phyloP scores from a whole-genome alignment of 169 alveolate species.

The Cryptosporidium sp. region DNA sequence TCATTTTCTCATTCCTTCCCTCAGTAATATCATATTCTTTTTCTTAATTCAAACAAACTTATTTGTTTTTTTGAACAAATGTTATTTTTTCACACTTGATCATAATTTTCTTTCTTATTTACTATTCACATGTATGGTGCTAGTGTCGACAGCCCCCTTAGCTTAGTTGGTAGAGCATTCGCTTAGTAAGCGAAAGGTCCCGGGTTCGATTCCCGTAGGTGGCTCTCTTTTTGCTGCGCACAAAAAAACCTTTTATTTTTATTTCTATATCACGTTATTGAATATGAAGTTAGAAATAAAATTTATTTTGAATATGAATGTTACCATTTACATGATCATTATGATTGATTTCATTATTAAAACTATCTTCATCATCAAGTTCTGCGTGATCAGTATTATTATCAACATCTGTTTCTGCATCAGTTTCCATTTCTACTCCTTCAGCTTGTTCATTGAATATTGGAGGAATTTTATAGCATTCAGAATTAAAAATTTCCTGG shows the following conservation, averaged over 20 bases:
- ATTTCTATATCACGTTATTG: no score
- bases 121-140: neutral
- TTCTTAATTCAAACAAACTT: neutral
- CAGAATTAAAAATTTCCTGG: neutral
- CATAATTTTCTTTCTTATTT: neutral
- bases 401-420: no score
- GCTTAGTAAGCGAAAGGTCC: slow-evolving; percentile 90
- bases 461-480: neutral
- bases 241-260: neutral
- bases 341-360: neutral
- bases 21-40: no score
- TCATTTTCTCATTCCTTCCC: no score
- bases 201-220: slow-evolving; percentile 90
- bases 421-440: no score
- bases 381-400: neutral
- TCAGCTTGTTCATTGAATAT: neutral
- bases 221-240: slow-evolving; percentile 73
- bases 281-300: neutral
- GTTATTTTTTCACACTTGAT: neutral
- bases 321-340: neutral
- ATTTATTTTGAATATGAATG: slow-evolving; percentile 1
- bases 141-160: slow-evolving; percentile 81
- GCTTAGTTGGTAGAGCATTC: slow-evolving; percentile 90
- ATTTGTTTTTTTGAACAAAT: neutral
- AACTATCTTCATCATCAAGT: neutral